phyloP scores from a whole-genome alignment of 139 green algal genomes.

The Deuterostichococcus epilithicus region DNA sequence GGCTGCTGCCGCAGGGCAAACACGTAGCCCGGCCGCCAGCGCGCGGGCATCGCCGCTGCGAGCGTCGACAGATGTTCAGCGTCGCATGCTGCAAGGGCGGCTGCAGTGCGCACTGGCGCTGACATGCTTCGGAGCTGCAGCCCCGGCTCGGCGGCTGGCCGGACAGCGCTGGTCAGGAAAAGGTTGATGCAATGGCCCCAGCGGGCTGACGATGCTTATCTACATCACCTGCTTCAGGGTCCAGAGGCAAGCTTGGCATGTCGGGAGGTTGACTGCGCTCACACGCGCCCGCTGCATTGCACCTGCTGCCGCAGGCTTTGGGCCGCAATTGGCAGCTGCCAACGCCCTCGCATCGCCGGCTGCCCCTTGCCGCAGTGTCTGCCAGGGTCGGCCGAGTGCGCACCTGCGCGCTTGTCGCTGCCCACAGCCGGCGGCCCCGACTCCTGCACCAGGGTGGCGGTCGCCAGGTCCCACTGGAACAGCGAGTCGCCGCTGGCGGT shows the following conservation, averaged over 20 bases:
- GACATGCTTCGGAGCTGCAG: neutral
- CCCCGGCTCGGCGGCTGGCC: neutral
- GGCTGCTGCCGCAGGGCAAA: conserved; percentile 14
- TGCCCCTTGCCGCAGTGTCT: too few relatives aligned
- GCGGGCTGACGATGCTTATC: too few relatives aligned
- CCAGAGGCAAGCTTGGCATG: too few relatives aligned
- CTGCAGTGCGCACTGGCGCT: neutral
- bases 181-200: too few relatives aligned
- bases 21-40: conserved; percentile 20
- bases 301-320: neutral
- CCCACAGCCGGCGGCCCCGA: neutral
- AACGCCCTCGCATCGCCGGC: too few relatives aligned
- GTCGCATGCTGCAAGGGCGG: neutral
- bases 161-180: neutral
- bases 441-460: neutral
- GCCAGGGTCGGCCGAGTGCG: neutral
- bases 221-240: neutral
- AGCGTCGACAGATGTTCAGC: neutral
- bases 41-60: neutral
- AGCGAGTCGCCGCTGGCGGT: conserved; percentile 7
- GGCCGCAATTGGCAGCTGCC: neutral
- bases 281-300: too few relatives aligned
- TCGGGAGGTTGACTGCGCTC: too few relatives aligned
- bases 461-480: conserved; percentile 12
- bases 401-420: neutral